Conservation (phyloP, 768 basidiomycete genomes). For the Boletus vinaceobasis region DNA sequence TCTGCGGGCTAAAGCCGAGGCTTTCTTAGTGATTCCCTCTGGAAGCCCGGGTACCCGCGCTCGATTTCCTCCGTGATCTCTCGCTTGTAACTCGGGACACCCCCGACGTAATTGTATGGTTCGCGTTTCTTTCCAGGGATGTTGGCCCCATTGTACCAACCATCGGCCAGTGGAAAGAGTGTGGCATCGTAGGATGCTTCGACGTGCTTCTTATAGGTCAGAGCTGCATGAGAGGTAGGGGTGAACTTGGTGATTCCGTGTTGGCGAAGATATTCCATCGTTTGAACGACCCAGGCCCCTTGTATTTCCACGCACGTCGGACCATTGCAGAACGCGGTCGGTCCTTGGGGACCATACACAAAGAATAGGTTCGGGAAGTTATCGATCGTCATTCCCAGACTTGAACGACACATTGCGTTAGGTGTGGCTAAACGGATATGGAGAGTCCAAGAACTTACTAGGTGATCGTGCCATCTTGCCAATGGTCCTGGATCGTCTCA, state of each 20-base stretch:
- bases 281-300: conserved; percentile 6
- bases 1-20: neutral
- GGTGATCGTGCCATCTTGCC: conserved; percentile 12
- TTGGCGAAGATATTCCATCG: conserved; percentile 9
- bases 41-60: conserved; percentile 10
- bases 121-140: conserved; percentile 10
- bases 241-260: conserved; percentile 11
- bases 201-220: conserved; percentile 7
- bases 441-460: conserved; percentile 6
- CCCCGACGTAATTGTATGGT: conserved; percentile 1
- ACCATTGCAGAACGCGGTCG: conserved; percentile 5
- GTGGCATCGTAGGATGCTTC: neutral
- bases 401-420: too few species aligned
- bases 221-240: conserved; percentile 6
- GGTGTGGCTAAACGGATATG: too few species aligned
- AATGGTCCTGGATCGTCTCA: conserved; percentile 15
- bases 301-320: conserved; percentile 11
- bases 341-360: conserved; percentile 15
- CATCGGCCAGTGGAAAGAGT: conserved; percentile 1
- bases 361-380: conserved; percentile 18
- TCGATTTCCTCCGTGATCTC: conserved; percentile 15
- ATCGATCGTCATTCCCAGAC: conserved; percentile 12
- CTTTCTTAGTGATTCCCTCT: neutral
- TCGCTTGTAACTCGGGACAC: neutral
- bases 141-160: conserved; percentile 5